A percentile compares a stretch with the other conserved stretches of the same genome.
These are phyloP conservation scores for Arthrobotrys iridis DNA, from an alignment of 2,329 filamentous ascomycete species.

Conservation along the genomic window DNA sequence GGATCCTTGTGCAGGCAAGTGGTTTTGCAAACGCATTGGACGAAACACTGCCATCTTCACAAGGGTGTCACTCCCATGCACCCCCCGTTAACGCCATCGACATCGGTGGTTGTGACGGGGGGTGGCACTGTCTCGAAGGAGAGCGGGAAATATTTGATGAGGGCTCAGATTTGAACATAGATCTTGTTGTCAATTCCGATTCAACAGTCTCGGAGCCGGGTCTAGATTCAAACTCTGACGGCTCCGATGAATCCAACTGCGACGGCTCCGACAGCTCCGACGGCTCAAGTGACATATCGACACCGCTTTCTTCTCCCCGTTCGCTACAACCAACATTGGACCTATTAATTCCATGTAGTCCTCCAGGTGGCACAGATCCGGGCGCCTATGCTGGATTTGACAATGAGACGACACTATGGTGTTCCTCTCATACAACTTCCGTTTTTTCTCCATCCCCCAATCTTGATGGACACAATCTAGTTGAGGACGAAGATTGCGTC, in stretches of 20 bases:
- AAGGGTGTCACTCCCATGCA: conserved; percentile 14
- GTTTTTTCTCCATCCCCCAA: not conserved
- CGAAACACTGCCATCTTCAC: conserved; percentile 9
- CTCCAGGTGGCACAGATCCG: not conserved
- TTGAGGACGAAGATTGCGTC: conserved; percentile 11
- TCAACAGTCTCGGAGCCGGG: not conserved
- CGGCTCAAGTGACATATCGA: not conserved
- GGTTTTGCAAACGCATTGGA: conserved; percentile 25
- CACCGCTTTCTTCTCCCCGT: not conserved
- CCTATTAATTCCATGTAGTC: conserved; percentile 3
- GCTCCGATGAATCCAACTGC: not conserved
- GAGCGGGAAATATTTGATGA: not conserved
- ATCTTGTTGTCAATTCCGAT: not conserved
- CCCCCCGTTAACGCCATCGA: conserved; percentile 1
- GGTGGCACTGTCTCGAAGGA: not conserved
- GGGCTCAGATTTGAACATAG: not conserved
- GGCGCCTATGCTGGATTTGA: not conserved
- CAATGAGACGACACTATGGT: not conserved
- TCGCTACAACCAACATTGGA: not conserved
- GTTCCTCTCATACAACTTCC: conserved; percentile 26
- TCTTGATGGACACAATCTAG: conserved; percentile 19
- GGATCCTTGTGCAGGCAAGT: not conserved
- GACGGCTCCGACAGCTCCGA: not conserved
- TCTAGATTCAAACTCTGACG: not conserved
- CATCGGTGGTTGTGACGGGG: not conserved